phyloP scores from a whole-genome alignment of 768 basidiomycete species.

The Tylopilus rubrobrunneus region DNA sequence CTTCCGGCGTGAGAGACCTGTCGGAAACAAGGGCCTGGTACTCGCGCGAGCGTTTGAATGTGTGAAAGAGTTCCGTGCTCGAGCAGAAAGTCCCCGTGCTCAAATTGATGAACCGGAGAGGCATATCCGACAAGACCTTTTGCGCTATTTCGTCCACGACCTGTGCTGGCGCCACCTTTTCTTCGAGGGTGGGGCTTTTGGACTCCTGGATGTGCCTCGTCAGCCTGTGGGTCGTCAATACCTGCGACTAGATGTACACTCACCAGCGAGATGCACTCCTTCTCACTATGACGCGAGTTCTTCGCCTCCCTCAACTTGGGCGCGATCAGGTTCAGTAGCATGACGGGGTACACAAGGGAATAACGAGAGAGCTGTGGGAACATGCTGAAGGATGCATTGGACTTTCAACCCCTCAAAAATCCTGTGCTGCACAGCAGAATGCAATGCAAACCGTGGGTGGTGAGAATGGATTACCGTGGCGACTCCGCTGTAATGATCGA shows the following conservation, averaged over 20 bases:
- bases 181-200: constrained; percentile 1
- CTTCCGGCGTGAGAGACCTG: constrained; percentile 1
- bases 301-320: constrained; percentile 1
- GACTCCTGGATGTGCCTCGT: background rate
- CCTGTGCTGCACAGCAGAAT: background rate
- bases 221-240: background rate
- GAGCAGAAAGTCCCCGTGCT: constrained; percentile 19
- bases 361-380: constrained; percentile 7
- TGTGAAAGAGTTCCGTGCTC: constrained; percentile 12
- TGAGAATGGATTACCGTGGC: background rate
- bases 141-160: constrained; percentile 17
- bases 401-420: background rate
- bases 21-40: constrained; percentile 12
- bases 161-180: constrained; percentile 6
- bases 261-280: constrained; percentile 1
- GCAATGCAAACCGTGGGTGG: background rate
- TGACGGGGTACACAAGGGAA: constrained; percentile 8
- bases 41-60: constrained; percentile 14
- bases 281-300: background rate
- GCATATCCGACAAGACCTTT: constrained; percentile 19
- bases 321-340: constrained; percentile 2
- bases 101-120: constrained; percentile 20
- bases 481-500: background rate
- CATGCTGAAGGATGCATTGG: background rate
- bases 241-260: background rate